phyloP scores from a whole-genome alignment of 2,329 filamentous ascomycete genomes.

The Claviceps sp. region DNA sequence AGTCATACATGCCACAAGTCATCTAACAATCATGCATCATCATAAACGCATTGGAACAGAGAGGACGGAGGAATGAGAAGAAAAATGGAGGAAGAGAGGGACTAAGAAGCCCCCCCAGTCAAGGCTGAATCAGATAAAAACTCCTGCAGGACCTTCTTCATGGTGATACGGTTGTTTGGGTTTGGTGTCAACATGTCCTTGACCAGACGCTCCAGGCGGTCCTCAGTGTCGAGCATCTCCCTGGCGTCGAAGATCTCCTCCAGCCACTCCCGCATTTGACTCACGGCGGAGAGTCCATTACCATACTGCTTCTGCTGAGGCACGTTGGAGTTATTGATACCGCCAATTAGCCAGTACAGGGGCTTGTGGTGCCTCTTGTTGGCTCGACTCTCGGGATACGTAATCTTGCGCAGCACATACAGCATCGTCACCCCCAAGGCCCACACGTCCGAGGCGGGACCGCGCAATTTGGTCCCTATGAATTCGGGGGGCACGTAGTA shows the following conservation, averaged over 20 bases:
- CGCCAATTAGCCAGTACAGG: conserved; percentile 45
- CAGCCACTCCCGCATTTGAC: conserved; percentile 45
- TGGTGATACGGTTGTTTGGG: conserved; percentile 38
- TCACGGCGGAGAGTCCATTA: conserved; percentile 27
- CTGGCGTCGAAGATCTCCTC: conserved; percentile 37
- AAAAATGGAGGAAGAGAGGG: not conserved
- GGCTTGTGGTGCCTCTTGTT: conserved; percentile 33
- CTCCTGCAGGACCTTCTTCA: conserved; percentile 35
- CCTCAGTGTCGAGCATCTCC: conserved; percentile 29
- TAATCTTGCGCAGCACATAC: conserved; percentile 41
- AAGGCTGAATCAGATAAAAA: conserved; percentile 19
- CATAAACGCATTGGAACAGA: not conserved
- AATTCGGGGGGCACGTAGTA: conserved; percentile 51
- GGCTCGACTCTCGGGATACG: conserved; percentile 39
- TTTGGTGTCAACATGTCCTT: conserved; percentile 41
- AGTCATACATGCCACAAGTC: not conserved
- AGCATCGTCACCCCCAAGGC: conserved; percentile 48
- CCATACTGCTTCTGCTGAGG: conserved; percentile 19
- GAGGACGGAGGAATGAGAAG: not conserved
- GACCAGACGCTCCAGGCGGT: conserved; percentile 38
- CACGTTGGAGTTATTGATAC: conserved; percentile 31
- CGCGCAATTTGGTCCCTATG: conserved; percentile 39
- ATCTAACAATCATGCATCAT: not conserved
- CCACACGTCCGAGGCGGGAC: conserved; percentile 44
- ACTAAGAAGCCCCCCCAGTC: not conserved